Percentiles rank a stretch among this genome's conserved stretches.
Conservation (phyloP, 192 early-diverging fungal species). For the Mortierella hygrophila region DNA sequence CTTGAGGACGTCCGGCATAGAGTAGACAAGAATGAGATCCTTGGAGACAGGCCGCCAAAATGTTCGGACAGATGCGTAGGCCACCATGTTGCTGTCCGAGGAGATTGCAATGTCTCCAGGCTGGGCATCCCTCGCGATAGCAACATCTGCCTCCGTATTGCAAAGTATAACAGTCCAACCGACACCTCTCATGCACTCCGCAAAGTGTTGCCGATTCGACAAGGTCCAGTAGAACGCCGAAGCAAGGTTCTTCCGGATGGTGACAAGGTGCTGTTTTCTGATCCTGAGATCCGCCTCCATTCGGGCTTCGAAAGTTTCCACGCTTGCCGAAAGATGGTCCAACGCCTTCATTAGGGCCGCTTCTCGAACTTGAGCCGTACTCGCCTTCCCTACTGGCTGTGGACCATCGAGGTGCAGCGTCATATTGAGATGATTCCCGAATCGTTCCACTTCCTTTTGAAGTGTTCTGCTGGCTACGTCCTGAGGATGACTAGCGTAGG, state of each 20-base stretch:
- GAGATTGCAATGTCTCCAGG: conserved; percentile 7
- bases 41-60: conserved; percentile 12
- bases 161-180: conserved; percentile 4
- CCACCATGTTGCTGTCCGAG: conserved; percentile 20
- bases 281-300: not conserved
- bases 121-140: conserved; percentile 2
- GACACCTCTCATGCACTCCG: not conserved
- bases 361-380: too few species aligned
- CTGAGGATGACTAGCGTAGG: too few species aligned
- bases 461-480: too few species aligned
- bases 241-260: not conserved
- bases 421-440: too few species aligned
- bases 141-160: conserved; percentile 10
- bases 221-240: conserved; percentile 16
- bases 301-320: too few species aligned
- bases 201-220: conserved; percentile 2
- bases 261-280: not conserved
- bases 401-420: too few species aligned
- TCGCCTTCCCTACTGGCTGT: too few species aligned
- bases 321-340: too few species aligned
- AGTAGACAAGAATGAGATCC: too few species aligned
- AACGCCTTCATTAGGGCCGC: too few species aligned
- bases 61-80: not conserved
- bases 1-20: too few species aligned
- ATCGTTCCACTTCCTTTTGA: too few species aligned